Evolutionary conservation across 495 filamentous ascomycete genomes (phyloP).

Genomic region (Lasiosphaeris hirsuta): DNA sequence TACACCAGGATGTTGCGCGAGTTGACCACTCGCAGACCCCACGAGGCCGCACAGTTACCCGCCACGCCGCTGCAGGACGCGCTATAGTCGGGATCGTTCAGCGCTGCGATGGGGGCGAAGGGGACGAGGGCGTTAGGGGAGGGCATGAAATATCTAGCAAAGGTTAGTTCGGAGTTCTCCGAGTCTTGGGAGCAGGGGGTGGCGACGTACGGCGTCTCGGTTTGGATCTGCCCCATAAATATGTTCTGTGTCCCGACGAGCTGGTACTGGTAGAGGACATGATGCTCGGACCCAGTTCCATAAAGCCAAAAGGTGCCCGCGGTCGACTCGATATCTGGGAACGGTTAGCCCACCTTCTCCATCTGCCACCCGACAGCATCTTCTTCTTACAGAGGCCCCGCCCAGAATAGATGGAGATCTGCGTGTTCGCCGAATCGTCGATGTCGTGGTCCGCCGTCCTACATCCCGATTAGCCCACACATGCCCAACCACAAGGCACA

Average conservation of each 20-base stretch:
- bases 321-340: constrained; percentile 47
- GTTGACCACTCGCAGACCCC: constrained; percentile 63
- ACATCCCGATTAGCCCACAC: constrained; percentile 58
- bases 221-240: constrained; percentile 74
- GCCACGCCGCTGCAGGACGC: constrained; percentile 41
- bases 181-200: constrained; percentile 41
- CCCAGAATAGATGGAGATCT: constrained; percentile 69
- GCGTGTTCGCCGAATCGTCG: constrained; percentile 60
- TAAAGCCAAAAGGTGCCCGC: constrained; percentile 57
- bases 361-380: neutral
- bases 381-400: constrained; percentile 52
- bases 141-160: constrained; percentile 61
- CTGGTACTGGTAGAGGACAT: constrained; percentile 79
- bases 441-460: constrained; percentile 93
- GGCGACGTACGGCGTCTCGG: constrained; percentile 62
- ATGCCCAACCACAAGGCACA: constrained; percentile 37
- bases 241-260: constrained; percentile 65
- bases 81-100: constrained; percentile 59
- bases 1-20: constrained; percentile 60
- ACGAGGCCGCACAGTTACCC: constrained; percentile 56
- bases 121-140: constrained; percentile 58
- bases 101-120: constrained; percentile 44
- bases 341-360: neutral
- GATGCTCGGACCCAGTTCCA: constrained; percentile 75
- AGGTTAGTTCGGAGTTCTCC: neutral